Base-by-base conservation (phyloP, 73 alveolate genomes). In the Uronychia binucleata region DNA sequence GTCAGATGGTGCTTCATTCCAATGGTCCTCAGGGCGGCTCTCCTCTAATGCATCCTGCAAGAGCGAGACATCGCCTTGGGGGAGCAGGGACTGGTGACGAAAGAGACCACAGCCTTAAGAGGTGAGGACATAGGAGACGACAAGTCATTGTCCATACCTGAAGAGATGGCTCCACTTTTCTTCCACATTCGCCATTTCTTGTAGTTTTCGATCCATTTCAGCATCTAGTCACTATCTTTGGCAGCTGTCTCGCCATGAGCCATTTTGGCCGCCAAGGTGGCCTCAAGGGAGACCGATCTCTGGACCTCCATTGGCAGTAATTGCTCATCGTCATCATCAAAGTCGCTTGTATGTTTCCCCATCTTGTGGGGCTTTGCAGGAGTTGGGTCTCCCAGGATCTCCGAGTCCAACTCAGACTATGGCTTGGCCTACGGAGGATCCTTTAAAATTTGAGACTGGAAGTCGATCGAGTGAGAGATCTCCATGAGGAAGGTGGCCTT, bases 151-250 rank as follows among this genome's bases (percentile, higher is more conserved):
- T 81, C 88, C 26, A 28, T 59, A 33, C 57, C 34, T 0, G 74
- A 46, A 11, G 67, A 46, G n/a, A 46, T 46, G 67, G n/a, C 19
- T 5, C n/a, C 67, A 11, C 67, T 46, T 30, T 76, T 77, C 27
- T 90, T 76, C 94, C 96, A 84, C 31, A 77, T 46, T 59, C 84
- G 82, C 94, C 96, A 91, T 67, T 91, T 91, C 58, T 85, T 75
- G 35, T 91, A 88, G 74, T 80, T 81, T 34, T 91, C 93, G 5
- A 91, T 76, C 94, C 96, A 91, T 57, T 91, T 83, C 1, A 77
- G 78, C 58, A 86, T 32, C 26, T 86, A 89, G 1, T 78, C 90
- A 25, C 78, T 81, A 29, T 90, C 59, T 78, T 8, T 75, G 58
- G 67, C 19, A n/a, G n/a, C n/a, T n/a, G n/a, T n/a, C n/a, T n/a